Conservation (phyloP, 306 rosid species). For the Clitoria ternatea region DNA sequence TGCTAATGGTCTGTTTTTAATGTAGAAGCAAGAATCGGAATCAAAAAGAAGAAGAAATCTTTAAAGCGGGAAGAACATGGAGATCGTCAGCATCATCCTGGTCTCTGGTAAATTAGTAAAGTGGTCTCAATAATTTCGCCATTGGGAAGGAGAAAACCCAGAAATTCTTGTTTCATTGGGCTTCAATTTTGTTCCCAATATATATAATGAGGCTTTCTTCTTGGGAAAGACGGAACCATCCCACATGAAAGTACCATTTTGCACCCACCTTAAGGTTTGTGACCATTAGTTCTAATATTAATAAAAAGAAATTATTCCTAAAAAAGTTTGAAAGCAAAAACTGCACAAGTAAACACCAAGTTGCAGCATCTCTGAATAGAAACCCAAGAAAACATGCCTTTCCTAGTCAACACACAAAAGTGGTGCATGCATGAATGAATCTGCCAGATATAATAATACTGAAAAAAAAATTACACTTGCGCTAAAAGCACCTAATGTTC, state of each 20-base stretch:
- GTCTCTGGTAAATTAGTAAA: slow-evolving; percentile 21
- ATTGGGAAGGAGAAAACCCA: slow-evolving; percentile 34
- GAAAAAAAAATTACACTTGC: background rate
- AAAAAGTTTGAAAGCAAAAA: background rate
- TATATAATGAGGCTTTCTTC: background rate
- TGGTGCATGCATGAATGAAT: background rate
- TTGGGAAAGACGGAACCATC: slow-evolving; percentile 35
- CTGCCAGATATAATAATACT: background rate
- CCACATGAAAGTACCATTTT: slow-evolving; percentile 20
- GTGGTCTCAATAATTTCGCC: slow-evolving; percentile 32
- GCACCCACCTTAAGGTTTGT: background rate
- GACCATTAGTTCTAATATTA: background rate
- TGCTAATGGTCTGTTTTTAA: slow-evolving; percentile 18
- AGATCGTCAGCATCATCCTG: slow-evolving; percentile 25
- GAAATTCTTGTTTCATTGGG: background rate
- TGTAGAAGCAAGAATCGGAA: slow-evolving; percentile 37
- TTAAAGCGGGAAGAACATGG: slow-evolving; percentile 27
- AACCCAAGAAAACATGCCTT: slow-evolving; percentile 1
- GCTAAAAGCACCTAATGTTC: background rate
- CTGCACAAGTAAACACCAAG: background rate
- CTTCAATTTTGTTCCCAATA: slow-evolving; percentile 11
- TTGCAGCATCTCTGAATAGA: background rate
- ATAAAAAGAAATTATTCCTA: no score
- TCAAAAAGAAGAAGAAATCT: slow-evolving; percentile 33
- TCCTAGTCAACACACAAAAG: background rate